Percentiles rank a stretch among this genome's conserved stretches.
Conservation (phyloP, 805 yeast species). For the Ogataea populi-albae region DNA sequence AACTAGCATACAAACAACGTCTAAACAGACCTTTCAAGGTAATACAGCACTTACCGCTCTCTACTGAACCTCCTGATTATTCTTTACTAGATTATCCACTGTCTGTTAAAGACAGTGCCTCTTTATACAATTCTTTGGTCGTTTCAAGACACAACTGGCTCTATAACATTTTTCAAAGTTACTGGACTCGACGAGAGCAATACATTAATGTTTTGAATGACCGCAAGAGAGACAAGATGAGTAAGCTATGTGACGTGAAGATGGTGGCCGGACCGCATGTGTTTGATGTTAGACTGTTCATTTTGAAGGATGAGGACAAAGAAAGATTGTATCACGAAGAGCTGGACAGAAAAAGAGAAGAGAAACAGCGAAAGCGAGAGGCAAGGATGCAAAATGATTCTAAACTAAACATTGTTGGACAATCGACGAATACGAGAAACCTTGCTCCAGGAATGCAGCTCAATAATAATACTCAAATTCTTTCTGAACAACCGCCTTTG, state of each 20-base stretch:
- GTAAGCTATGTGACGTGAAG: conserved; percentile 75
- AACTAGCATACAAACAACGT: conserved; percentile 28
- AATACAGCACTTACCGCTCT: conserved; percentile 64
- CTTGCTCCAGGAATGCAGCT: no score
- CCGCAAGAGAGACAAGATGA: conserved; percentile 74
- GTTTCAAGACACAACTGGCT: conserved; percentile 71
- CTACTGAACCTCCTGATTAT: conserved; percentile 61
- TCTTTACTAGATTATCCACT: conserved; percentile 62
- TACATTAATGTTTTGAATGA: conserved; percentile 47
- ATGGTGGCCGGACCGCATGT: conserved; percentile 80
- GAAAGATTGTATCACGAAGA: conserved; percentile 42
- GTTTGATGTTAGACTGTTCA: conserved; percentile 73
- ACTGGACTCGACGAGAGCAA: conserved; percentile 57
- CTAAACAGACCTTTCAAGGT: conserved; percentile 60
- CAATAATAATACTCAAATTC: no score
- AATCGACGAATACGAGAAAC: no score
- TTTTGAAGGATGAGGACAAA: conserved; percentile 76
- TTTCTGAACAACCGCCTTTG: no score
- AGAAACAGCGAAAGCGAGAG: conserved; percentile 33
- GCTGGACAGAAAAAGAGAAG: conserved; percentile 28
- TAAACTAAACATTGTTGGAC: no score
- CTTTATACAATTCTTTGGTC: conserved; percentile 65
- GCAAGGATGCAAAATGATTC: conserved; percentile 26
- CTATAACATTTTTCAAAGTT: conserved; percentile 66
- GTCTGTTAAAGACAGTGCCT: conserved; percentile 69